Evolutionary conservation across 2,329 filamentous ascomycete genomes (phyloP).

Genomic region (Zelopaecilomyces penicillatus): DNA sequence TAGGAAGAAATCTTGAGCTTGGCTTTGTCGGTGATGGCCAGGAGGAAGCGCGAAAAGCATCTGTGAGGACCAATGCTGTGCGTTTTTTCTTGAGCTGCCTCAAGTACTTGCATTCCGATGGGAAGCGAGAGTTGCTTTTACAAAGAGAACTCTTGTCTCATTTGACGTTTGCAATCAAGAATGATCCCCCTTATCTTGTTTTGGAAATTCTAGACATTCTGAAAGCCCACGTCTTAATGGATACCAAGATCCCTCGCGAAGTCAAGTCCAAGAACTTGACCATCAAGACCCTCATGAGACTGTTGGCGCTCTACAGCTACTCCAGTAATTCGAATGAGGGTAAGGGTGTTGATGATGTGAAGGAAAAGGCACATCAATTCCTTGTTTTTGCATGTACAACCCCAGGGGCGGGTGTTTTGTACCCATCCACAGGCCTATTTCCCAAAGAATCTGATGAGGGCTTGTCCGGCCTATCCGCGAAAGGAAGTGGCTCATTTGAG

Average conservation of each 20-base stretch:
- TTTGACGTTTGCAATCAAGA: conserved; percentile 67
- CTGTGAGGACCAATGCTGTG: conserved; percentile 74
- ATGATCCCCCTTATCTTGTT: conserved; percentile 68
- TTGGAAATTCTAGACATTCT: conserved; percentile 65
- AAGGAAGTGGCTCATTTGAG: conserved; percentile 38
- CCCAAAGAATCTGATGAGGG: conserved; percentile 57
- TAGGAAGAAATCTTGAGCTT: conserved; percentile 75
- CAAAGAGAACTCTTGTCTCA: conserved; percentile 78
- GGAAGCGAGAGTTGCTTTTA: conserved; percentile 72
- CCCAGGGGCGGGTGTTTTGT: conserved; percentile 62
- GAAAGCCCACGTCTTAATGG: conserved; percentile 62
- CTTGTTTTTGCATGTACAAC: conserved; percentile 68
- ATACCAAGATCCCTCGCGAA: conserved; percentile 63
- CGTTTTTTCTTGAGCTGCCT: conserved; percentile 73
- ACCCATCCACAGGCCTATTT: conserved; percentile 76
- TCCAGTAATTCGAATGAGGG: conserved; percentile 35
- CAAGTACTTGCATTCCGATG: conserved; percentile 65
- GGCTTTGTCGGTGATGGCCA: conserved; percentile 45
- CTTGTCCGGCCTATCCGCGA: conserved; percentile 12
- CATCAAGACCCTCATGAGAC: conserved; percentile 60
- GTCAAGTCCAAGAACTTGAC: conserved; percentile 71
- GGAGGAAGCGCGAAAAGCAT: conserved; percentile 63
- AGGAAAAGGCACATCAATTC: conserved; percentile 65
- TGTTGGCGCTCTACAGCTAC: conserved; percentile 64
- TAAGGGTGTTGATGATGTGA: conserved; percentile 43